phyloP scores from a whole-genome alignment of 2,329 filamentous ascomycete species.

The Septoria petroselini region DNA sequence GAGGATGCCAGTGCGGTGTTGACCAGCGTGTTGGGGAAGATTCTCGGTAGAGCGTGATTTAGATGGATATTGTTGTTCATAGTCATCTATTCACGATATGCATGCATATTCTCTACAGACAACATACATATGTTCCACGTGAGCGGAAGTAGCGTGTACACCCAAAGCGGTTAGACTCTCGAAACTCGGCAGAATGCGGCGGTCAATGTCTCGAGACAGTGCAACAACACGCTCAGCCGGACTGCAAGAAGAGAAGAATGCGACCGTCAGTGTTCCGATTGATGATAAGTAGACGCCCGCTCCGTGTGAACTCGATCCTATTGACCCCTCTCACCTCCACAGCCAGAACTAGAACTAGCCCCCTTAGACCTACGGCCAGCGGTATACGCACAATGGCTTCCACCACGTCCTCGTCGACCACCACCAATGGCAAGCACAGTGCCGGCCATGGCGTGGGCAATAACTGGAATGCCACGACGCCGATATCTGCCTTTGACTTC shows the following conservation, averaged over 20 bases:
- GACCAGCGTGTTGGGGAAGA: slow-evolving; percentile 27
- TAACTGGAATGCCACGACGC: slow-evolving; percentile 45
- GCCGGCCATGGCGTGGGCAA: no score
- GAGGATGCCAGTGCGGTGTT: slow-evolving; percentile 28
- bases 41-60: slow-evolving; percentile 29
- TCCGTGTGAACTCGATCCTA: no score
- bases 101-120: no score
- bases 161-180: no score
- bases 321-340: no score
- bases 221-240: background rate
- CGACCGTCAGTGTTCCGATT: slow-evolving; percentile 8
- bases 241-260: no score
- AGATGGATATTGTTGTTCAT: background rate
- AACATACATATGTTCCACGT: no score
- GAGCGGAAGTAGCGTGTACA: no score
- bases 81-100: background rate
- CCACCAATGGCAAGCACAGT: slow-evolving; percentile 21
- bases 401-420: no score
- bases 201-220: background rate
- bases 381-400: slow-evolving; percentile 11
- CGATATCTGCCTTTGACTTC: slow-evolving; percentile 55
- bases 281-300: slow-evolving; percentile 14
- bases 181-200: slow-evolving; percentile 18
- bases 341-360: no score
- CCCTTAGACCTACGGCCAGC: no score